phyloP scores from a whole-genome alignment of 2,329 filamentous ascomycete genomes.

The Sarocladium oryzae region DNA sequence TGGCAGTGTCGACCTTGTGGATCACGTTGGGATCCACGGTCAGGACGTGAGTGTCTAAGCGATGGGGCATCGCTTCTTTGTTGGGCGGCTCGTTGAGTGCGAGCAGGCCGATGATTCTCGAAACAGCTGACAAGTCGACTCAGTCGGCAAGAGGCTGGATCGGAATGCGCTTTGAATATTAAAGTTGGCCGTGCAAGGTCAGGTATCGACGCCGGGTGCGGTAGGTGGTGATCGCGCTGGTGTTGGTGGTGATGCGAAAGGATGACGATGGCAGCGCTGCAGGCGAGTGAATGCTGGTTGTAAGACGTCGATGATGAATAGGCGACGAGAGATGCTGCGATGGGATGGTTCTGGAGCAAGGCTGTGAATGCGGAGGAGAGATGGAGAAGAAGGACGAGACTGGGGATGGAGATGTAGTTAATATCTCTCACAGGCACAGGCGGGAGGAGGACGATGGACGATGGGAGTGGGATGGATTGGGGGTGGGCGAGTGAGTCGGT shows the following conservation, averaged over 20 bases:
- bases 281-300: conserved; percentile 7
- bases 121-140: background rate
- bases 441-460: conserved; percentile 8
- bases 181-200: background rate
- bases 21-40: conserved; percentile 89
- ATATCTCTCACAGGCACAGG: conserved; percentile 8
- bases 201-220: conserved; percentile 4
- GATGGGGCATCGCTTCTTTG: conserved; percentile 64
- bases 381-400: conserved; percentile 7
- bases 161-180: background rate
- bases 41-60: conserved; percentile 77
- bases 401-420: conserved; percentile 10
- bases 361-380: conserved; percentile 8
- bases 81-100: conserved; percentile 26
- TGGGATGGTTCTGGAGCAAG: conserved; percentile 2
- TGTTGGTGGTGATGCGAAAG: background rate
- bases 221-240: background rate
- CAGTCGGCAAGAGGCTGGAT: background rate
- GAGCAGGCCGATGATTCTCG: conserved; percentile 25
- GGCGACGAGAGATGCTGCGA: background rate
- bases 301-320: background rate
- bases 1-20: conserved; percentile 89
- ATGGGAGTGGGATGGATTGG: conserved; percentile 9
- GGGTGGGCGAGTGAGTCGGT: conserved; percentile 9
- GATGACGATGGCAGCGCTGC: conserved; percentile 6